Evolutionary conservation across 2,329 filamentous ascomycete species (phyloP).

Genomic region (Coleophoma cylindrospora): DNA sequence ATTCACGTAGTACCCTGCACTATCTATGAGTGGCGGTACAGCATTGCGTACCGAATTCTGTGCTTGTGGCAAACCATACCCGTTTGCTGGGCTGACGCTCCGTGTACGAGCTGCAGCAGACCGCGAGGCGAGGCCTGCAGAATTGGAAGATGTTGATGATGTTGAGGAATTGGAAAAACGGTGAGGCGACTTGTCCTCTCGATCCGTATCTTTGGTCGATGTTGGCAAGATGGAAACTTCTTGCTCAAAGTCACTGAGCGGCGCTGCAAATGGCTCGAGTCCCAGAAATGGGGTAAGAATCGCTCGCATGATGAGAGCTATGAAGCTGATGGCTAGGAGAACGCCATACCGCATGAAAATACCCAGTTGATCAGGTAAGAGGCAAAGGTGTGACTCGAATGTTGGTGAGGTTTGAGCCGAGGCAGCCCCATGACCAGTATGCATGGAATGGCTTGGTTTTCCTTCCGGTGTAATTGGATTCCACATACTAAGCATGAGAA

Average conservation of each 20-base stretch:
- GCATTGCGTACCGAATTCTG: constrained; percentile 11
- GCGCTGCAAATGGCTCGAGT: constrained; percentile 27
- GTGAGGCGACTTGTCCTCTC: constrained; percentile 3
- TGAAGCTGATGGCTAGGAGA: constrained; percentile 49
- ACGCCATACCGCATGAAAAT: constrained; percentile 77
- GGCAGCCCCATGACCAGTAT: constrained; percentile 19
- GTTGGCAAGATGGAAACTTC: constrained; percentile 16
- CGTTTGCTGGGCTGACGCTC: constrained; percentile 20
- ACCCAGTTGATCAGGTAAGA: constrained; percentile 81
- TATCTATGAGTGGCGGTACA: constrained; percentile 12
- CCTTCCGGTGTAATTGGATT: constrained; percentile 72
- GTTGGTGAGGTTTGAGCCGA: constrained; percentile 46
- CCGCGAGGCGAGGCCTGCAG: constrained; percentile 18
- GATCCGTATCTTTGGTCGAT: constrained; percentile 12
- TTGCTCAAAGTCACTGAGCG: constrained; percentile 1
- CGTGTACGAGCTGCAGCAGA: constrained; percentile 19
- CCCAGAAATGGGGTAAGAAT: constrained; percentile 51
- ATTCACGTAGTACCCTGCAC: constrained; percentile 6
- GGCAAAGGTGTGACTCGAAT: constrained; percentile 82
- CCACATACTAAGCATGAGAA: constrained; percentile 84
- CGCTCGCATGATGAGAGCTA: constrained; percentile 47
- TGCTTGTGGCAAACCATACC: constrained; percentile 21
- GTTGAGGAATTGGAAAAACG: constrained; percentile 22
- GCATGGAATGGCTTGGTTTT: constrained; percentile 32
- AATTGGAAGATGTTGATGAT: constrained; percentile 18